Conservation (phyloP, 176 grass and related monocot species). For the Zoysia pacifica region DNA sequence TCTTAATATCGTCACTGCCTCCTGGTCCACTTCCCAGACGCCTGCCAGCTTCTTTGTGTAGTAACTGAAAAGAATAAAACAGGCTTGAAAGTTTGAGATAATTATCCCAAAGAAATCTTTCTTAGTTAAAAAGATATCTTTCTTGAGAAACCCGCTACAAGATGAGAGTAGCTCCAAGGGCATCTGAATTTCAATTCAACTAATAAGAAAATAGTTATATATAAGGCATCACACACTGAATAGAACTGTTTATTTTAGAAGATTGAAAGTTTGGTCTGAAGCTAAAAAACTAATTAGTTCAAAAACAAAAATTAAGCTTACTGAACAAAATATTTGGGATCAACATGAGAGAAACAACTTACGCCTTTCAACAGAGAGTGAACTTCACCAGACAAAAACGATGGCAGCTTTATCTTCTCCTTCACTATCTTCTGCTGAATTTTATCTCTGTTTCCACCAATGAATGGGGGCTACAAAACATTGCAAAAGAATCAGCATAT, state of each 20-base stretch:
- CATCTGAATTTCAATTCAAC: not conserved
- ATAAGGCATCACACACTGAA: not conserved
- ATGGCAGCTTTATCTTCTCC: constrained; percentile 87
- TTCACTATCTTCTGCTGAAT: constrained; percentile 95
- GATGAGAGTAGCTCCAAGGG: not conserved
- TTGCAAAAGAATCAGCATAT: constrained; percentile 26
- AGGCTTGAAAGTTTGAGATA: not conserved
- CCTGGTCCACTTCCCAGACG: constrained; percentile 65
- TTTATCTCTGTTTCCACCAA: constrained; percentile 80
- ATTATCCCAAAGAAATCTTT: not conserved
- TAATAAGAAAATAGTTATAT: not conserved
- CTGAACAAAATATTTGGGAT: constrained; percentile 7
- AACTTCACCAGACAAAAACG: constrained; percentile 80
- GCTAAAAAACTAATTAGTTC: not conserved
- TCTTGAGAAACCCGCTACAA: not conserved
- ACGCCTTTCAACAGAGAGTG: constrained; percentile 95
- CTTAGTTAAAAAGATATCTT: not conserved
- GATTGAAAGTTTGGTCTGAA: not conserved
- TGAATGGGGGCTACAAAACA: constrained; percentile 74
- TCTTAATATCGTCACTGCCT: constrained; percentile 80
- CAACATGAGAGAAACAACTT: constrained; percentile 46
- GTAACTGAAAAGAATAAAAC: constrained; percentile 49
- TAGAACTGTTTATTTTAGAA: not conserved
- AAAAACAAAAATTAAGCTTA: not conserved
- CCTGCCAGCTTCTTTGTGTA: constrained; percentile 84